Base-by-base conservation (phyloP, 2,329 filamentous ascomycete species). In the Fonsecaea pedrosoi region DNA sequence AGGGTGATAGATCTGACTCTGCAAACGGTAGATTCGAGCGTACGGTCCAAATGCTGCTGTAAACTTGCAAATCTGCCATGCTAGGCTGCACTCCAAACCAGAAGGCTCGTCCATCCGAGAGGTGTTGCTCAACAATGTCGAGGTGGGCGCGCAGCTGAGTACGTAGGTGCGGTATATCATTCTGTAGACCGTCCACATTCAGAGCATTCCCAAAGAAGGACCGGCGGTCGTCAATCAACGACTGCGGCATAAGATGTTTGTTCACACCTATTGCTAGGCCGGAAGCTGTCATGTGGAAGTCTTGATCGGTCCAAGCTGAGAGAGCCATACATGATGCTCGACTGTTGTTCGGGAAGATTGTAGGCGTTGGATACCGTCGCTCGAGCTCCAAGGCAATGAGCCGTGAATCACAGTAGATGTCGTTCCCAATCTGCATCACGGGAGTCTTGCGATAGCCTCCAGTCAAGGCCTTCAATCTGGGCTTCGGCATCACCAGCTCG, bases 221-320 rank as follows among this genome's bases (percentile, higher is more conserved):
- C 7, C 45, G 45, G 8, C 45, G 45, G 15, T 50, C 45, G 21
- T 50, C 45, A 15, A 50, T 15, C 13, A 50, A 50, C 8, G 45
- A 50, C 45, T 50, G 45, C 45, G 13, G 45, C 45, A 50, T 50
- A 50, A 50, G 45, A 15, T 50, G 45, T 50, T 50, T 50, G 45
- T 50, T 50, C 45, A 50, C 45, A 7, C 45, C 45, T 50, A 50
- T 50, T 15, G 45, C 45, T 8, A 50, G 45, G 45, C 8, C 45
- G 45, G 45, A 50, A 50, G 45, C 15, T 2, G 45, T 50, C 45
- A 50, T 50, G 45, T 50, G 45, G 45, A 50, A 50, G 15, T 50
- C 45, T 8, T 15, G 13, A 15, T 50, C 45, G 45, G 45, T 50
- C 45, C 45, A 50, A 15, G 45, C 21, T 50, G 45, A 50, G 45